Conservation (phyloP, 495 filamentous ascomycete species). For the Trichoderma orchidacearum region DNA sequence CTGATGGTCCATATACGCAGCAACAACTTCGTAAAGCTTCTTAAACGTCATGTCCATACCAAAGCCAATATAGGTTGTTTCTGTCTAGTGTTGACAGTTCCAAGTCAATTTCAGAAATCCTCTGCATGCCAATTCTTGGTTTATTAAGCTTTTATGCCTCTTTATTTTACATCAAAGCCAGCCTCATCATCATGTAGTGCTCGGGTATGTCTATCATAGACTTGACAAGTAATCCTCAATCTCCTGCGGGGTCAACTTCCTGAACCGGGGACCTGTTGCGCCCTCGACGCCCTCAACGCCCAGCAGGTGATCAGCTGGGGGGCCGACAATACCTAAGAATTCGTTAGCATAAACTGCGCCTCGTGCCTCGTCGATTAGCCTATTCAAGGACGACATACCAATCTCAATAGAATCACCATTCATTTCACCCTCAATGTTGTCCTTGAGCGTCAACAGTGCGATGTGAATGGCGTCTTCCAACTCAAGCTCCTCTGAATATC, state of each 20-base stretch:
- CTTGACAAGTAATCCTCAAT: slow-evolving; percentile 99
- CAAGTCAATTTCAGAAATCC: slow-evolving; percentile 2
- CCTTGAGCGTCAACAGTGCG: slow-evolving; percentile 92
- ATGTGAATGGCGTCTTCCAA: slow-evolving; percentile 98
- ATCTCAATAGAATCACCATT: slow-evolving; percentile 98
- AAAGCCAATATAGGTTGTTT: no score
- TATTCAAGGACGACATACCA: slow-evolving; percentile 31
- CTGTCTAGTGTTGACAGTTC: no score
- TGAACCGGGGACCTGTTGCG: slow-evolving; percentile 79
- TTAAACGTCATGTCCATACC: no score
- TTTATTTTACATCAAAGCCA: slow-evolving; percentile 5
- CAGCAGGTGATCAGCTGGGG: slow-evolving; percentile 81
- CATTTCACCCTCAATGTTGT: slow-evolving; percentile 99
- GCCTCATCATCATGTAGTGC: not conserved
- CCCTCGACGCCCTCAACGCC: slow-evolving; percentile 89
- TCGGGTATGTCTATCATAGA: slow-evolving; percentile 42
- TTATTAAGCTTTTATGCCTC: slow-evolving; percentile 19
- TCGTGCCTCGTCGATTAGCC: not conserved
- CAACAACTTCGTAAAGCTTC: no score
- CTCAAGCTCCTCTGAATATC: slow-evolving; percentile 93
- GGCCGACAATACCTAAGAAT: slow-evolving; percentile 73
- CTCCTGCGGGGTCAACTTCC: slow-evolving; percentile 92
- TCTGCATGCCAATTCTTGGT: slow-evolving; percentile 21
- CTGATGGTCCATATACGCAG: no score
- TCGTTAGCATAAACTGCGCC: no score